Percentiles rank a stretch among this genome's conserved stretches.
These are phyloP conservation scores for Trichoderma polysporum DNA, from an alignment of 2,329 filamentous ascomycete genomes.

Conservation along the genomic window DNA sequence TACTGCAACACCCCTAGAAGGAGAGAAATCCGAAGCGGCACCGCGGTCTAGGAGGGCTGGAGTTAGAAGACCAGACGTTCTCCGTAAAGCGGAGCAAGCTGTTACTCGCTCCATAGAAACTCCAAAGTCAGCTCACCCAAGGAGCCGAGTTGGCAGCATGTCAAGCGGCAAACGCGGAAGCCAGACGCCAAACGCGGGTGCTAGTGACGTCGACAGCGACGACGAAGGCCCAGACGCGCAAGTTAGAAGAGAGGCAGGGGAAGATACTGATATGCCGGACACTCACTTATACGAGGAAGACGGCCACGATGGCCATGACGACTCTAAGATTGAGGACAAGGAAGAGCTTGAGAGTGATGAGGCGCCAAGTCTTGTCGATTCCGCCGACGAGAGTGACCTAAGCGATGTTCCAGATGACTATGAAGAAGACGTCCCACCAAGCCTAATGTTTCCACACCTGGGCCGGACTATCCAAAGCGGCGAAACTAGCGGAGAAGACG, in stretches of 20 bases:
- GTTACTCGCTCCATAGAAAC: constrained; percentile 52
- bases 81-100: constrained; percentile 62
- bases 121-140: constrained; percentile 43
- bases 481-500: constrained; percentile 38
- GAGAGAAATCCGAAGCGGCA: constrained; percentile 43
- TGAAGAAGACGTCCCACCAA: constrained; percentile 56
- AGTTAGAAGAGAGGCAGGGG: constrained; percentile 37
- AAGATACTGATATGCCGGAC: constrained; percentile 47
- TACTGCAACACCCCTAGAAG: constrained; percentile 38
- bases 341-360: constrained; percentile 30
- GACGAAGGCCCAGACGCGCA: constrained; percentile 44
- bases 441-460: constrained; percentile 52
- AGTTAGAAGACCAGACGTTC: constrained; percentile 56
- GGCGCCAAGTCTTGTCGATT: constrained; percentile 61
- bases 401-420: constrained; percentile 62
- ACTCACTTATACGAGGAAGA: constrained; percentile 31
- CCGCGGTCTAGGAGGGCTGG: constrained; percentile 44
- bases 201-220: constrained; percentile 41
- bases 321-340: constrained; percentile 31
- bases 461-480: constrained; percentile 30
- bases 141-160: constrained; percentile 51
- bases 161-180: constrained; percentile 51
- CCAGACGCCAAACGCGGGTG: constrained; percentile 38
- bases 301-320: constrained; percentile 33
- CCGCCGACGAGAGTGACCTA: constrained; percentile 67